Conservation (phyloP, 2,329 filamentous ascomycete species). For the Tolypocladium nubicola region DNA sequence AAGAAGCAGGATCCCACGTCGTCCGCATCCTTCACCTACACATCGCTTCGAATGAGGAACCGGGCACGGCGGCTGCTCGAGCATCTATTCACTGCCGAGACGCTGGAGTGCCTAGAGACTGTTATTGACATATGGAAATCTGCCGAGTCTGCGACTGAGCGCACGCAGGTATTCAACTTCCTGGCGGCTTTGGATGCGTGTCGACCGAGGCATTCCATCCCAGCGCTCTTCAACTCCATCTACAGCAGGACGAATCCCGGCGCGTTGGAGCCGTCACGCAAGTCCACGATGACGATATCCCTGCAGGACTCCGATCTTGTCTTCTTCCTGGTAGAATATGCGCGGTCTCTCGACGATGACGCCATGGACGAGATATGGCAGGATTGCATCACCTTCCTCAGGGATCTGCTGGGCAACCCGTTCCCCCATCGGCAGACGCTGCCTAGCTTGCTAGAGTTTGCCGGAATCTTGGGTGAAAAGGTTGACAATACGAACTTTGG, state of each 20-base stretch:
- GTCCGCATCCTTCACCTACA: slow-evolving; percentile 78
- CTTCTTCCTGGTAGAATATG: slow-evolving; percentile 83
- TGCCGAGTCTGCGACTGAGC: slow-evolving; percentile 33
- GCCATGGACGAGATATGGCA: slow-evolving; percentile 97
- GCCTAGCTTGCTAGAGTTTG: slow-evolving; percentile 77
- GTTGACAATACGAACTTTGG: slow-evolving; percentile 97
- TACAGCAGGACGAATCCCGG: slow-evolving; percentile 86
- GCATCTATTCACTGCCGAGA: slow-evolving; percentile 85
- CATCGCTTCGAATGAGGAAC: slow-evolving; percentile 83
- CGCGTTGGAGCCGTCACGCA: slow-evolving; percentile 66
- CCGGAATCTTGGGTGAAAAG: slow-evolving; percentile 83
- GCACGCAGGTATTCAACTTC: slow-evolving; percentile 66
- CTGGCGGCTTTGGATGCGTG: slow-evolving; percentile 87
- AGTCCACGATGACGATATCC: slow-evolving; percentile 81
- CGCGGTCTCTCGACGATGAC: slow-evolving; percentile 84
- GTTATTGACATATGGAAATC: slow-evolving; percentile 74
- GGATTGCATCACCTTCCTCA: slow-evolving; percentile 84
- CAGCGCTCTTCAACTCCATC: slow-evolving; percentile 89
- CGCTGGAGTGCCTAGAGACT: slow-evolving; percentile 87
- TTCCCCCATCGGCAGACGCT: slow-evolving; percentile 90
- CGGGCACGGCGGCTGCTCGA: slow-evolving; percentile 79
- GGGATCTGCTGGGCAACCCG: slow-evolving; percentile 83
- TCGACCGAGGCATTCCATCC: slow-evolving; percentile 81
- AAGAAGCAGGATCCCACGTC: slow-evolving; percentile 53
- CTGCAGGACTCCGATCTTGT: slow-evolving; percentile 77